Base-by-base conservation (phyloP, 257 asterid species). In the Rubia yunnanensis region DNA sequence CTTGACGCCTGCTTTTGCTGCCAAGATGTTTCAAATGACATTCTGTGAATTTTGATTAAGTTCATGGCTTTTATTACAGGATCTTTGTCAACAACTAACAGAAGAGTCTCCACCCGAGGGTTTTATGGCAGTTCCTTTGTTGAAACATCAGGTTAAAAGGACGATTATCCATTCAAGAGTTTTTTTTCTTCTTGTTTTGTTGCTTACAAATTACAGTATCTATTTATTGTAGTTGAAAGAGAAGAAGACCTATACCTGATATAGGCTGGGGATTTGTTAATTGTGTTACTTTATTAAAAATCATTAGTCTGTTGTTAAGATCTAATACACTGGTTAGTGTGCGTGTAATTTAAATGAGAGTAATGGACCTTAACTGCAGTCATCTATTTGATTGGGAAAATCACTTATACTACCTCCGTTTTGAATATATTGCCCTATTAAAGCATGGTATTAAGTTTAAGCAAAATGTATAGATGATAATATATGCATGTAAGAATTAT, bases 91-190 rank as follows among this genome's bases (percentile, higher is more conserved):
- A 82, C 95, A 96, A 70, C 85, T 73, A 74, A 75, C 78, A 65
- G 96, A 92, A 83, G 92, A 92, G 23, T 70, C 61, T 74, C 91
- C 90, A 23, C 95, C 98, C 38, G 92, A 85, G 70, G 98, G 98
- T 57, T 63, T 75, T 72, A 72, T 92, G 80, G 85, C 96, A 31
- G 96, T 88, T 73, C 82, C 89, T 71, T 80, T 92, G 64, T 79
- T 92, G 77, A 89, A 89, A 75, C 98, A 92, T 76, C 98, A 92
- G 87, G 87, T 80, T 67, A 9, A 22, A 36, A 36, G 44, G n/a
- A 32, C 3, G 27, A 14, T 38, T 15, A 44, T 5, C 22, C 15
- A 8, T 0, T n/a, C n/a, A n/a, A n/a, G n/a, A n/a, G n/a, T n/a
- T n/a, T 11, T 31, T 28, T 26, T 57, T 27, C 18, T 30, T 57